Conservation (phyloP, 305 asterid species). For the Ruellia speciosa region DNA sequence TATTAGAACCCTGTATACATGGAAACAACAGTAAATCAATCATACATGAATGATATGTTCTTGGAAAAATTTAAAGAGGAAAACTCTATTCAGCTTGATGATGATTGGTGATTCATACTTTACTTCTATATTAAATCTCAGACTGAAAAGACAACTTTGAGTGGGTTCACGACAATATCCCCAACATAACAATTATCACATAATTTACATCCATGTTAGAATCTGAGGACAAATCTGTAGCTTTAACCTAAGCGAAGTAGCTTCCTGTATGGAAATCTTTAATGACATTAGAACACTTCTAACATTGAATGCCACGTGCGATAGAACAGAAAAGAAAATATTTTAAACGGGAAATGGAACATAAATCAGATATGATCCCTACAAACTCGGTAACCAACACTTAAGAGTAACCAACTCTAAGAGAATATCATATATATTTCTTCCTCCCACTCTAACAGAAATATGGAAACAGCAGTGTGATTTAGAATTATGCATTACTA, state of each 20-base stretch:
- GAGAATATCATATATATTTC: background rate
- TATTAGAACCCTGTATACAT: slow-evolving; percentile 62
- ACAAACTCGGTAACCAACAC: background rate
- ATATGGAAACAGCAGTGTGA: background rate
- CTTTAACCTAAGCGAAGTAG: background rate
- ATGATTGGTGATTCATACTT: background rate
- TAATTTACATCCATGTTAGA: background rate
- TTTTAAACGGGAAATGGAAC: background rate
- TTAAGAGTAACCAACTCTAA: background rate
- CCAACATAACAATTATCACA: background rate
- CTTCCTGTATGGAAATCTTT: background rate
- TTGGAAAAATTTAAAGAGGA: background rate
- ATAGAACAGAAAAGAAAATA: background rate
- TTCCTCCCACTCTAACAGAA: too few relatives aligned
- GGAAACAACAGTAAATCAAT: slow-evolving; percentile 14
- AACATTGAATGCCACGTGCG: background rate
- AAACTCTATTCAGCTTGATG: background rate
- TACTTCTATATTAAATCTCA: too few relatives aligned
- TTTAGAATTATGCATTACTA: background rate
- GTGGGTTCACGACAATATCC: too few relatives aligned
- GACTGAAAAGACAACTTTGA: background rate
- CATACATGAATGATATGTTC: background rate
- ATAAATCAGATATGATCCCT: background rate
- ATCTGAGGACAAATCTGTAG: background rate
- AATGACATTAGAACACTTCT: too few relatives aligned